Base-by-base conservation (phyloP, 257 asterid species). In the Solanum rostratum region DNA sequence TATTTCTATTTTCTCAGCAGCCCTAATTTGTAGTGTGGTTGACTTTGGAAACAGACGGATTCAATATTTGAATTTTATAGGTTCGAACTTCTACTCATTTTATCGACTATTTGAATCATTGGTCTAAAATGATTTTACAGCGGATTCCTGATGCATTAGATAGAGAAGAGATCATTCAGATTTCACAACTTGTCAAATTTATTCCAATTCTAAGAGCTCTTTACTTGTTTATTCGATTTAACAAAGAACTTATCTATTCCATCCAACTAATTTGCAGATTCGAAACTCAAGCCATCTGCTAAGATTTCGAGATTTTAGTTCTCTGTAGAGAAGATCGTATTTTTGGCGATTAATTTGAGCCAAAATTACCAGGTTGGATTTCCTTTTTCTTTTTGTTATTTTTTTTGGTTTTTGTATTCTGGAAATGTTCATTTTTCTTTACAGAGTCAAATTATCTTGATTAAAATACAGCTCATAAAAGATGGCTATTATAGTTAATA, bases 71-170 rank as follows among this genome's bases (percentile, higher is more conserved):
- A 69, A 2, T 19, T 37, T 37, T 69, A 69, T 37, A 4, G 4
- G 4, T 37, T 18, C 0, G 0, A 37, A 69, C 18, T 69, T 7
- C 0, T 7, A 18, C 14, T 14, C 0, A 27, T 12, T 6, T 63
- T 13, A 63, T 27, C 20, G 11, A 63, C 1, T 0, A 2, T 27
- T 63, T 63, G 20, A 6, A 7, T 66, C 33, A 16, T 66, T 33
- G 46, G 5, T 22, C 0, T 3, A 20, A 1, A 0, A 66, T 1
- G 2, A 33, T 33, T 66, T 3, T 66, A 30, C 30, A 66, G 19
- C 7, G 7, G 7, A 66, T 0, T 65, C 6, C 3, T 1, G 1
- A 9, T 66, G 16, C 49, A 33, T 33, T 29, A 29, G 7, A 65
- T 30, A 15, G 1, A 65, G 43, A 30, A 29, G n/a, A 65, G 8